A percentile compares a stretch with the other conserved stretches of the same genome.
These are phyloP conservation scores for Pythium graminicola DNA, from an alignment of 352 stramenopile species.

Conservation along the genomic window DNA sequence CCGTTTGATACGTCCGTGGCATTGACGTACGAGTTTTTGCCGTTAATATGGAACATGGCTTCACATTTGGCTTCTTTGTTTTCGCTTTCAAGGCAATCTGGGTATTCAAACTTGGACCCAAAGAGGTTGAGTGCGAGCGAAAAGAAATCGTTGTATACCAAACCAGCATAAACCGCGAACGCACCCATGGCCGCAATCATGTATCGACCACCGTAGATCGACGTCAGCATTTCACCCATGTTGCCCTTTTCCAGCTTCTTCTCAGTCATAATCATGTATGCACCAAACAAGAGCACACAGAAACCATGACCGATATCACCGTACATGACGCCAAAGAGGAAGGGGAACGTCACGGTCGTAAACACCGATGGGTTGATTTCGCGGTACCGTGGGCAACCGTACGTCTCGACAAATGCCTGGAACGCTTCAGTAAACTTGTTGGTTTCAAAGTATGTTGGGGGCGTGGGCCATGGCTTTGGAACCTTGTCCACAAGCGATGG, in stretches of 20 bases:
- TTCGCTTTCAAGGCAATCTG: slow-evolving; percentile 60
- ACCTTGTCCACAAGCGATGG: slow-evolving; percentile 91
- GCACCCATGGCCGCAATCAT: slow-evolving; percentile 99
- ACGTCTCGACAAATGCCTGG: slow-evolving; percentile 99
- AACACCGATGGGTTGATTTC: slow-evolving; percentile 99
- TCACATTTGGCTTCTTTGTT: slow-evolving; percentile 51
- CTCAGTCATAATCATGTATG: slow-evolving; percentile 94
- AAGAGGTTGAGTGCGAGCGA: slow-evolving; percentile 97
- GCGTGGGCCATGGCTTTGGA: slow-evolving; percentile 92
- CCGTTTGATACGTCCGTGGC: slow-evolving; percentile 68
- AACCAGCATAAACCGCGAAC: slow-evolving; percentile 96
- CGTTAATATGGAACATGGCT: slow-evolving; percentile 69
- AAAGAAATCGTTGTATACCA: slow-evolving; percentile 99
- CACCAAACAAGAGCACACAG: slow-evolving; percentile 91
- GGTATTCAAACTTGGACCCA: slow-evolving; percentile 91
- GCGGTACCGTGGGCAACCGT: slow-evolving; percentile 96
- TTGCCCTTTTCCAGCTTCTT: slow-evolving; percentile 75
- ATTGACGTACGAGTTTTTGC: slow-evolving; percentile 65
- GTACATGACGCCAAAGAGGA: slow-evolving; percentile 99
- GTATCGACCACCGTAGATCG: slow-evolving; percentile 93
- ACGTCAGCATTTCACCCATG: slow-evolving; percentile 89
- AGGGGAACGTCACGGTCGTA: slow-evolving; percentile 98
- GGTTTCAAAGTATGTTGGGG: slow-evolving; percentile 97
- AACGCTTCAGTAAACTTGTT: slow-evolving; percentile 99
- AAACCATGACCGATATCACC: slow-evolving; percentile 98